A percentile compares a stretch with the other conserved stretches of the same genome.
Conservation (phyloP, 169 alveolate genomes). For the Plasmodium chabaudi region DNA sequence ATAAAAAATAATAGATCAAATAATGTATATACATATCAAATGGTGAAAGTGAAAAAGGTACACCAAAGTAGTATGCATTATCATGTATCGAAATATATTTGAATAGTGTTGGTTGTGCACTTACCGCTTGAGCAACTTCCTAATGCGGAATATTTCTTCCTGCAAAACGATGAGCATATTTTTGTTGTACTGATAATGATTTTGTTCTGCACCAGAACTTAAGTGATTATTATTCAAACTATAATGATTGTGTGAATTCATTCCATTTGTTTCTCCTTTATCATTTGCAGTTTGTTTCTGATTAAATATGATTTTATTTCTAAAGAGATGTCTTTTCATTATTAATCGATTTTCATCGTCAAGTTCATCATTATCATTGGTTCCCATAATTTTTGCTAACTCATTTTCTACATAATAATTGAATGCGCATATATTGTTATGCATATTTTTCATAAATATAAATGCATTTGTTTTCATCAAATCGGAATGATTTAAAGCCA, state of each 20-base stretch:
- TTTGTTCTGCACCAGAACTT: neutral
- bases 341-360: too few relatives aligned
- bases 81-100: neutral
- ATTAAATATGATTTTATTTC: constrained; percentile 16
- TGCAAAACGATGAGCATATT: constrained; percentile 32
- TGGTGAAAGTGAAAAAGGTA: neutral
- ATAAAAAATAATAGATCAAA: neutral
- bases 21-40: neutral
- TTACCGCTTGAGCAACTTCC: constrained; percentile 63
- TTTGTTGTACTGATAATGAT: constrained; percentile 21
- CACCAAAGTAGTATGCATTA: neutral
- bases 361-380: neutral
- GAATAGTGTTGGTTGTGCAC: neutral
- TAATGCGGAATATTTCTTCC: constrained; percentile 32
- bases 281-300: too few relatives aligned
- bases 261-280: too few relatives aligned
- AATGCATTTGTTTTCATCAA: constrained; percentile 47
- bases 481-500: constrained; percentile 34
- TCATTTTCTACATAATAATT: constrained; percentile 29
- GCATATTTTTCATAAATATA: constrained; percentile 63
- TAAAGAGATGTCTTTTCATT: neutral
- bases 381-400: constrained; percentile 16
- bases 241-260: too few relatives aligned
- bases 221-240: too few relatives aligned
- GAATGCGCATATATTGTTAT: constrained; percentile 26